phyloP scores from a whole-genome alignment of 257 asterid genomes.

The Eustoma russellianum region DNA sequence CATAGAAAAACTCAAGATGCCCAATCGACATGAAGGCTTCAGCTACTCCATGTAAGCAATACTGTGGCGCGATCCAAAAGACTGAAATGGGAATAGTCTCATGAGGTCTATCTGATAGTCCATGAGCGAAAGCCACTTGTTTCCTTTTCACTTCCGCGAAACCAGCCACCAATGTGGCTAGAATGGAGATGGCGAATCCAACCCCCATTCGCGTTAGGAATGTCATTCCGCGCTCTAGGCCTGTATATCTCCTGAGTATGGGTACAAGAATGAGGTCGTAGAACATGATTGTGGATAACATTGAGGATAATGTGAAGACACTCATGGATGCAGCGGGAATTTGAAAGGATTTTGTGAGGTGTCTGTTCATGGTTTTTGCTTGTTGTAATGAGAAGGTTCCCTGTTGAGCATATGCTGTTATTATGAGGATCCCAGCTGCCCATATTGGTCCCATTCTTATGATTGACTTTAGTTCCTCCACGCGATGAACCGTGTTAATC shows the following conservation, averaged over 20 bases:
- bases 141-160: conserved; percentile 53
- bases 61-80: conserved; percentile 64
- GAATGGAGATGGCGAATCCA: conserved; percentile 43
- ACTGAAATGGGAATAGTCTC: conserved; percentile 55
- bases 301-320: conserved; percentile 56
- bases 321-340: conserved; percentile 78
- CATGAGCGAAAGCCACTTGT: conserved; percentile 31
- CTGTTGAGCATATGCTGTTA: conserved; percentile 79
- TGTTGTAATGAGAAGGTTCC: conserved; percentile 71
- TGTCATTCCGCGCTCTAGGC: conserved; percentile 67
- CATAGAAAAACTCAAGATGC: conserved; percentile 73
- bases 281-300: conserved; percentile 51
- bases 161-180: conserved; percentile 70
- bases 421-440: conserved; percentile 79
- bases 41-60: conserved; percentile 66
- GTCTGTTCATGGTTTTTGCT: conserved; percentile 78
- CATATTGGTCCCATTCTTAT: conserved; percentile 91
- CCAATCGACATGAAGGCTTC: conserved; percentile 88
- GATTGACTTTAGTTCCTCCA: conserved; percentile 73
- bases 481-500: conserved; percentile 71
- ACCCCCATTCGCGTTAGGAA: conserved; percentile 69
- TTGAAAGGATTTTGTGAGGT: conserved; percentile 41
- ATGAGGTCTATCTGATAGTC: conserved; percentile 30
- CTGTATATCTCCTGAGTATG: conserved; percentile 43
- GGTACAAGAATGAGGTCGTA: conserved; percentile 70